Conservation (phyloP, 1,139 yeast species). For the Suhomyces chickasaworum region DNA sequence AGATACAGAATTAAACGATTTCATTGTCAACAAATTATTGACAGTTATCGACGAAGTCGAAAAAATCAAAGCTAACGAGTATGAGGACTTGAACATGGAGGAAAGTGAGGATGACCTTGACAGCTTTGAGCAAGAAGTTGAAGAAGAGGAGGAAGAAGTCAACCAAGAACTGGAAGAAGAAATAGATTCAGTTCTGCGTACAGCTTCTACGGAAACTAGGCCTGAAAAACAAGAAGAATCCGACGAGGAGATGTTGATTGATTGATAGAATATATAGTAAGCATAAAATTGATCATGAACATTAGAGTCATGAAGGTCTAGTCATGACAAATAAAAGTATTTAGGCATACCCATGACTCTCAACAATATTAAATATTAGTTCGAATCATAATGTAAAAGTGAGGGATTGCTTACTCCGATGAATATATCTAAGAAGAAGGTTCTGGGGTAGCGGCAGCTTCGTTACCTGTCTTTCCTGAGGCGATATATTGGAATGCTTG, state of each 20-base stretch:
- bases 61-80: constrained; percentile 14
- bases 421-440: neutral
- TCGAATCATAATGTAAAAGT: neutral
- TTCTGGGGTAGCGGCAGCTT: neutral
- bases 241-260: constrained; percentile 18
- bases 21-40: constrained; percentile 35
- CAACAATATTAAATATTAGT: neutral
- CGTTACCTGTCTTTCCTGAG: constrained; percentile 41
- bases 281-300: constrained; percentile 2
- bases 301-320: neutral
- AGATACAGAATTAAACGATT: constrained; percentile 41
- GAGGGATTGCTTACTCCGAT: neutral
- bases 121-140: constrained; percentile 16
- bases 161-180: constrained; percentile 14
- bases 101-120: constrained; percentile 16
- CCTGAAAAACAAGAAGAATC: constrained; percentile 15
- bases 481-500: constrained; percentile 62
- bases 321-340: neutral
- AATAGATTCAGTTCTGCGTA: constrained; percentile 2
- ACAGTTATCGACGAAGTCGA: constrained; percentile 23
- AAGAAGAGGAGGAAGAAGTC: constrained; percentile 16
- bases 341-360: neutral
- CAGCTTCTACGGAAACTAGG: neutral
- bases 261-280: constrained; percentile 13
- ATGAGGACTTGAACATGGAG: constrained; percentile 16